Percentiles rank a stretch among this genome's conserved stretches.
Conservation (phyloP, 495 filamentous ascomycete species). For the Penicillium verhagenii region DNA sequence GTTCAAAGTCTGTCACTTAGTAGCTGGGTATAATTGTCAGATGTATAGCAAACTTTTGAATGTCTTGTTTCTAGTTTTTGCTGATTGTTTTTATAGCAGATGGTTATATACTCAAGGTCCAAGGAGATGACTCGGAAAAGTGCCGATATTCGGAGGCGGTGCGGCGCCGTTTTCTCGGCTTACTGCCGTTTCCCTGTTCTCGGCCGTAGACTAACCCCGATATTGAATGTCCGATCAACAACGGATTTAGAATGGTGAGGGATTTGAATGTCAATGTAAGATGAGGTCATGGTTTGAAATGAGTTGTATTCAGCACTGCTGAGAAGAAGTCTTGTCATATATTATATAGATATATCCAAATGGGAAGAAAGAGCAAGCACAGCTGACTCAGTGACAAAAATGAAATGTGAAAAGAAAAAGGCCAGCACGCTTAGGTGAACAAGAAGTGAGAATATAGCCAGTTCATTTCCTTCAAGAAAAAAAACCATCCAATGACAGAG, state of each 20-base stretch:
- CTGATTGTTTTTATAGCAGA: neutral
- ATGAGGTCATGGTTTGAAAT: neutral
- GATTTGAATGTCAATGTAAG: neutral
- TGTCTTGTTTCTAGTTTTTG: neutral
- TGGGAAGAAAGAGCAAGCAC: neutral
- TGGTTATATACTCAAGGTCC: neutral
- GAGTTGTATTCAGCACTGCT: neutral
- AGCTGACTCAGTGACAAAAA: neutral
- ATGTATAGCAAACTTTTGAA: too few species aligned
- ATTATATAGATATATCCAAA: neutral
- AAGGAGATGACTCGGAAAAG: conserved; percentile 4
- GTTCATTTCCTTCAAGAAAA: neutral
- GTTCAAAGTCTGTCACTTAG: too few species aligned
- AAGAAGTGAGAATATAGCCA: neutral
- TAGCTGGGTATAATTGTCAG: too few species aligned
- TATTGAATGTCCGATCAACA: neutral
- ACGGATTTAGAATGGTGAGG: neutral
- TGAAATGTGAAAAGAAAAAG: neutral
- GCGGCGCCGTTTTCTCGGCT: too few species aligned
- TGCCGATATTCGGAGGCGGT: conserved; percentile 18
- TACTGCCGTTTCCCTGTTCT: too few species aligned
- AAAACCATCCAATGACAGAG: neutral
- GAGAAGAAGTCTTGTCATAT: neutral
- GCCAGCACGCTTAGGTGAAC: neutral
- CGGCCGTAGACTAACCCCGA: neutral